Base-by-base conservation (phyloP, 306 rosid species). In the Macrotyloma uniflorum region DNA sequence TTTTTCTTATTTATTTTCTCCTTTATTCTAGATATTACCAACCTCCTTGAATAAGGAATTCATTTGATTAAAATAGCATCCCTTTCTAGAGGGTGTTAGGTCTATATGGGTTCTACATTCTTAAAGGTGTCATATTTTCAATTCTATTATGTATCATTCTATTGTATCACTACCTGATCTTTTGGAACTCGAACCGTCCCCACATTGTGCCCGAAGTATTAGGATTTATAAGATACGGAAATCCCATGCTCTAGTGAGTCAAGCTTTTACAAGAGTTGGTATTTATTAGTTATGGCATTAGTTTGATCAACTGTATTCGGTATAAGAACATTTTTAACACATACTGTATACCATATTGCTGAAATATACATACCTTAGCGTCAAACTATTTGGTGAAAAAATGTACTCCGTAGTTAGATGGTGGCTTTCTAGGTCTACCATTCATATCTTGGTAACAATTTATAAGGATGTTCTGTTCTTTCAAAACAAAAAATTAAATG, bases 11-110 rank as follows among this genome's bases (percentile, higher is more conserved):
- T 6, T 53, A 12, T 35, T 35, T 26, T 26, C 9, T 9, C 54
- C 65, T 72, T 18, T 38, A 73, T 38, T n/a, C 40, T 5, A 53
- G 51, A 36, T 72, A 54, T 36, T 35, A 72, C 38, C 51, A 22
- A 72, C 38, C 38, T 20, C 13, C 28, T 50, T 19, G 30, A 70
- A 19, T 13, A 19, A 32, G 75, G 55, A 30, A 53, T 20, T 35
- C 50, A 35, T 71, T 71, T 35, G 50, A n/a, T 51, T 51, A 53
- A n/a, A 71, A 53, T 51, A 20, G 38, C 20, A 28, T 58, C 62
- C 59, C 62, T 71, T 70, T n/a, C n/a, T n/a, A n/a, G n/a, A n/a
- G 35, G 76, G 24, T 32, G 32, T 71, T 19, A 53, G 16, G 59
- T n/a, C 47, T 46, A 24, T 47, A 30, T 16, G 20, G n/a, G 28